phyloP scores from a whole-genome alignment of 495 filamentous ascomycete species.

The Aspergillus diversus region DNA sequence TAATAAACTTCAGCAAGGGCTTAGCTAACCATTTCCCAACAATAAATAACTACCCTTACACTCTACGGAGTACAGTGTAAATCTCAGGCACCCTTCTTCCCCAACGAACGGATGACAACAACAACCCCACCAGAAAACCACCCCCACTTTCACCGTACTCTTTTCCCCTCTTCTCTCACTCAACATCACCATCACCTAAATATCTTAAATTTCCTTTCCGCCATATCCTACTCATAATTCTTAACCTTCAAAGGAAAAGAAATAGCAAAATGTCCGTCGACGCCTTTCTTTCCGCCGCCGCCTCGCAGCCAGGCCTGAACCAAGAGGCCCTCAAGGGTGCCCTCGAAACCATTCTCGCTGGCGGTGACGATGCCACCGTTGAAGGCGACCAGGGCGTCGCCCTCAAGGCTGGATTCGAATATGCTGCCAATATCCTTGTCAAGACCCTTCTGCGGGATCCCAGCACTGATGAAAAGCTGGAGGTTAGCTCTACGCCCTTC shows the following conservation, averaged over 20 bases:
- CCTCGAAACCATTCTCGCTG: slow-evolving; percentile 33
- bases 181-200: slow-evolving; percentile 8
- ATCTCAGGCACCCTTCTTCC: too few relatives aligned
- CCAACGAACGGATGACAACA: not conserved
- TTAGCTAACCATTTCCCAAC: too few relatives aligned
- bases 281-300: slow-evolving; percentile 34
- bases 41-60: too few relatives aligned
- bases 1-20: too few relatives aligned
- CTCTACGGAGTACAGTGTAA: too few relatives aligned
- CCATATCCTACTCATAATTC: not conserved
- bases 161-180: not conserved
- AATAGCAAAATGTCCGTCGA: slow-evolving; percentile 37
- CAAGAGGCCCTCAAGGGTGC: slow-evolving; percentile 35
- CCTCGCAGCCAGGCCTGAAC: slow-evolving; percentile 38
- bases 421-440: slow-evolving; percentile 54
- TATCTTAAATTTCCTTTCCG: slow-evolving; percentile 8
- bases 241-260: slow-evolving; percentile 13
- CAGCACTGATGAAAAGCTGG: slow-evolving; percentile 54
- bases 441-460: slow-evolving; percentile 59
- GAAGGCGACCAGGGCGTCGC: slow-evolving; percentile 29
- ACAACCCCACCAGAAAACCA: slow-evolving; percentile 22
- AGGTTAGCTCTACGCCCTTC: slow-evolving; percentile 48
- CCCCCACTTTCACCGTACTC: slow-evolving; percentile 21
- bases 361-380: slow-evolving; percentile 24
- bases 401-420: slow-evolving; percentile 43